Conservation (phyloP, 257 asterid species). For the Cordia subcordata region DNA sequence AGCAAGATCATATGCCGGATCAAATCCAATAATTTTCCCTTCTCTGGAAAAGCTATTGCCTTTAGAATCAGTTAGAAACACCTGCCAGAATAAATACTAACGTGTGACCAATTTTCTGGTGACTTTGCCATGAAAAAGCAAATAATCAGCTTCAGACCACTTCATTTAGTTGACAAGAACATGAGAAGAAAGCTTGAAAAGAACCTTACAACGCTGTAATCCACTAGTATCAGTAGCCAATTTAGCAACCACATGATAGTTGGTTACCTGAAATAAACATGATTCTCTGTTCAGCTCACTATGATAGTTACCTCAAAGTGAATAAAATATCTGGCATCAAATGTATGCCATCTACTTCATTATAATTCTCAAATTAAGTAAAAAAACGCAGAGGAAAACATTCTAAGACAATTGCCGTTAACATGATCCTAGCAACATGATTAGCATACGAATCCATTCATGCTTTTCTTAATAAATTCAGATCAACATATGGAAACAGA, state of each 20-base stretch:
- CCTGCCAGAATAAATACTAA: slow-evolving; percentile 30
- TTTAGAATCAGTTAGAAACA: slow-evolving; percentile 52
- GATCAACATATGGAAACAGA: too few species aligned
- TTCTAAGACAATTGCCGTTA: too few species aligned
- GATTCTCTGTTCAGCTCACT: neutral
- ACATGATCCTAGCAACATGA: too few species aligned
- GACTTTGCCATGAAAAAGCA: neutral
- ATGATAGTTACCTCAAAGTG: neutral
- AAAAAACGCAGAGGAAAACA: too few species aligned
- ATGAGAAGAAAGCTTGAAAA: slow-evolving; percentile 15
- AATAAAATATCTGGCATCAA: neutral
- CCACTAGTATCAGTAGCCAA: slow-evolving; percentile 70
- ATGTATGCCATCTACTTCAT: neutral
- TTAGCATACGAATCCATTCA: too few species aligned
- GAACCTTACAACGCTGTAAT: slow-evolving; percentile 88
- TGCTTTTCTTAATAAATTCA: too few species aligned
- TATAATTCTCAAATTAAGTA: too few species aligned
- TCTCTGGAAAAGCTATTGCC: slow-evolving; percentile 57
- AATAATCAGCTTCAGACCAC: neutral
- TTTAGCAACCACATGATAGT: slow-evolving; percentile 76
- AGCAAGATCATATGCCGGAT: slow-evolving; percentile 78
- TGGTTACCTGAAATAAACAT: slow-evolving; percentile 57
- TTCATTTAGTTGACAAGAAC: neutral
- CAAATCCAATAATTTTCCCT: slow-evolving; percentile 65
- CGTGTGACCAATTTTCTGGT: neutral